Conservation (phyloP, 108 stramenopile genomes). For the Cyclostephanos tholiformis region DNA sequence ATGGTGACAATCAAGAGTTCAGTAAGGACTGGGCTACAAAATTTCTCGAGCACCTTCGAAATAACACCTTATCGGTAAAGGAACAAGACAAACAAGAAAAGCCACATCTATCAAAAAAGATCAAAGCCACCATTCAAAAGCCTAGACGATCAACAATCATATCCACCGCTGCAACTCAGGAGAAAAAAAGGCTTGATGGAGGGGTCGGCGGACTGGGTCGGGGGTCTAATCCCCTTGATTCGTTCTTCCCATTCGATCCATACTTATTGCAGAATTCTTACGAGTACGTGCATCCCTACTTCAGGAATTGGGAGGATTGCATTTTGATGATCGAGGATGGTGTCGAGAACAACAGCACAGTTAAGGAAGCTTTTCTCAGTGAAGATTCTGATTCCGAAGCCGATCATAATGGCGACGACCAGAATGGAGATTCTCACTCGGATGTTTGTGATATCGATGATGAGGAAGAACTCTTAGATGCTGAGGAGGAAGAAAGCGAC, state of each 20-base stretch:
- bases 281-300: slow-evolving; percentile 77
- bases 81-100: slow-evolving; percentile 24
- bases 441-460: slow-evolving; percentile 24
- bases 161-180: slow-evolving; percentile 71
- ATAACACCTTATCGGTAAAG: slow-evolving; percentile 7
- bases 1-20: neutral
- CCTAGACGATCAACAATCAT: slow-evolving; percentile 60
- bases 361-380: slow-evolving; percentile 12
- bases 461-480: slow-evolving; percentile 22
- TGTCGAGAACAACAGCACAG: slow-evolving; percentile 12
- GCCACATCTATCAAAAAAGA: slow-evolving; percentile 18
- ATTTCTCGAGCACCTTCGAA: slow-evolving; percentile 38
- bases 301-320: slow-evolving; percentile 86
- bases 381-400: slow-evolving; percentile 40
- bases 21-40: slow-evolving; percentile 20
- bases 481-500: slow-evolving; percentile 19
- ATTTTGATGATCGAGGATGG: slow-evolving; percentile 27
- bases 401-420: slow-evolving; percentile 26
- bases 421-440: neutral
- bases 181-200: slow-evolving; percentile 66
- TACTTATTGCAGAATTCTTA: slow-evolving; percentile 86
- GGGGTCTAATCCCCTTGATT: slow-evolving; percentile 93
- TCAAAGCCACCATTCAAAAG: slow-evolving; percentile 14
- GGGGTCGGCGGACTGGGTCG: slow-evolving; percentile 89
- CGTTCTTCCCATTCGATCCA: slow-evolving; percentile 98